Conservation (phyloP, 1,139 yeast genomes). For the Petasospora rhodanensis region DNA sequence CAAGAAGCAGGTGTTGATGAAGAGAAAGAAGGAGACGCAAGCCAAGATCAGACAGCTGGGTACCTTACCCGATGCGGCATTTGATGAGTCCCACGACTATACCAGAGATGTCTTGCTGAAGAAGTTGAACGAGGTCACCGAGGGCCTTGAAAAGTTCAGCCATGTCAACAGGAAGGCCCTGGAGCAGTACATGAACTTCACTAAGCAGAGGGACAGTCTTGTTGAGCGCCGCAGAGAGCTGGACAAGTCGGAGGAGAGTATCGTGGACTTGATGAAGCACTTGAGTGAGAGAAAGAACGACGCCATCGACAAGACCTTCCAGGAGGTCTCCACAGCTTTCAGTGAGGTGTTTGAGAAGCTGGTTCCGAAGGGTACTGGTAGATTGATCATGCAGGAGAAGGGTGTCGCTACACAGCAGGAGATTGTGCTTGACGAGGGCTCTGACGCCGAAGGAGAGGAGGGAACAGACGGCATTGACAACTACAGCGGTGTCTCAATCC, state of each 20-base stretch:
- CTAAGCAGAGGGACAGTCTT: constrained; percentile 67
- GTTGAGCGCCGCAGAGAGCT: constrained; percentile 64
- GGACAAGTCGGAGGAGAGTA: constrained; percentile 65
- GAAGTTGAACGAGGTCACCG: constrained; percentile 54
- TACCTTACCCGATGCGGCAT: constrained; percentile 82
- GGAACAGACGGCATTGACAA: constrained; percentile 41
- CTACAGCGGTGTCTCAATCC: constrained; percentile 78
- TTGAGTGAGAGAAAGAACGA: constrained; percentile 76
- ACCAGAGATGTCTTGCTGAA: constrained; percentile 46
- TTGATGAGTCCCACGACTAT: constrained; percentile 38
- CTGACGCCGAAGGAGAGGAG: constrained; percentile 25
- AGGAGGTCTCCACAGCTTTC: constrained; percentile 71
- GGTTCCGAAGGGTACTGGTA: constrained; percentile 83
- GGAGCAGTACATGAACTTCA: constrained; percentile 76
- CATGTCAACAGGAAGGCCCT: constrained; percentile 89
- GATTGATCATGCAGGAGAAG: constrained; percentile 55
- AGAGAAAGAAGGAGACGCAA: constrained; percentile 69
- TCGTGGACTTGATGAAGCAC: constrained; percentile 66
- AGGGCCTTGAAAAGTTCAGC: constrained; percentile 55
- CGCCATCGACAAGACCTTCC: constrained; percentile 77
- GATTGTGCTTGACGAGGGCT: constrained; percentile 21
- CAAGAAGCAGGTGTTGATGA: constrained; percentile 54
- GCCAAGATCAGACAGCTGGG: constrained; percentile 79
- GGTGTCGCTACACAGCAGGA: constrained; percentile 10
- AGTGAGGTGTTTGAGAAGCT: constrained; percentile 68